These are phyloP conservation scores for Aspergillus viridinutans DNA, from an alignment of 2,329 filamentous ascomycete genomes.

Conservation along the genomic window DNA sequence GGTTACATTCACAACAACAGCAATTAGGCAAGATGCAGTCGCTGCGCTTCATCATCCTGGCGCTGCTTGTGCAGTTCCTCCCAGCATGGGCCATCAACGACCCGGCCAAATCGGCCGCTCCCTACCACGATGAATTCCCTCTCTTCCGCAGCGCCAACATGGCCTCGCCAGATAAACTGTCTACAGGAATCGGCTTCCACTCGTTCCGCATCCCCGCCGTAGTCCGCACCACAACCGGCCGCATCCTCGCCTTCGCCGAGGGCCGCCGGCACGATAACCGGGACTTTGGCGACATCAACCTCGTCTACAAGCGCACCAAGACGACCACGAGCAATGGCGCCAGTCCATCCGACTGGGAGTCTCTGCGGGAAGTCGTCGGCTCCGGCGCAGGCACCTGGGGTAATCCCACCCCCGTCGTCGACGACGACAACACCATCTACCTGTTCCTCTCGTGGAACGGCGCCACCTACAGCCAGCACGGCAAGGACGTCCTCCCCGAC, in stretches of 20 bases:
- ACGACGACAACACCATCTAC: slow-evolving; percentile 26
- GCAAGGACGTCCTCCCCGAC: slow-evolving; percentile 15
- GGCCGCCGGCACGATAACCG: slow-evolving; percentile 22
- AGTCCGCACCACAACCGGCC: slow-evolving; percentile 19
- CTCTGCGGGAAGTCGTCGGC: slow-evolving; percentile 21
- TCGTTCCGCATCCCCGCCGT: slow-evolving; percentile 26
- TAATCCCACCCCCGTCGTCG: slow-evolving; percentile 28
- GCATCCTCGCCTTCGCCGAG: slow-evolving; percentile 26
- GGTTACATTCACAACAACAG: too few relatives aligned
- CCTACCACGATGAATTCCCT: slow-evolving; percentile 17
- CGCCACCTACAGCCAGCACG: slow-evolving; percentile 23
- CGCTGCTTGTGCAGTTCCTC: background rate
- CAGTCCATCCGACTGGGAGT: slow-evolving; percentile 20
- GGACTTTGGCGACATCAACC: slow-evolving; percentile 27
- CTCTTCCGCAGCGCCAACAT: slow-evolving; percentile 27
- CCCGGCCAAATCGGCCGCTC: slow-evolving; percentile 1
- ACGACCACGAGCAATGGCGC: slow-evolving; percentile 18
- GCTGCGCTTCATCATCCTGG: too few relatives aligned
- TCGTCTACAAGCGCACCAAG: slow-evolving; percentile 28
- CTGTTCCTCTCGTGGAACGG: slow-evolving; percentile 29
- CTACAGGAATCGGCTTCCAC: slow-evolving; percentile 23
- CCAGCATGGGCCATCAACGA: background rate
- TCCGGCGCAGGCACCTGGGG: slow-evolving; percentile 23
- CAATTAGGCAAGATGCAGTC: too few relatives aligned
- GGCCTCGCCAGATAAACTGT: slow-evolving; percentile 20